Conservation (phyloP, 257 asterid genomes). For the Salvia hispanica region DNA sequence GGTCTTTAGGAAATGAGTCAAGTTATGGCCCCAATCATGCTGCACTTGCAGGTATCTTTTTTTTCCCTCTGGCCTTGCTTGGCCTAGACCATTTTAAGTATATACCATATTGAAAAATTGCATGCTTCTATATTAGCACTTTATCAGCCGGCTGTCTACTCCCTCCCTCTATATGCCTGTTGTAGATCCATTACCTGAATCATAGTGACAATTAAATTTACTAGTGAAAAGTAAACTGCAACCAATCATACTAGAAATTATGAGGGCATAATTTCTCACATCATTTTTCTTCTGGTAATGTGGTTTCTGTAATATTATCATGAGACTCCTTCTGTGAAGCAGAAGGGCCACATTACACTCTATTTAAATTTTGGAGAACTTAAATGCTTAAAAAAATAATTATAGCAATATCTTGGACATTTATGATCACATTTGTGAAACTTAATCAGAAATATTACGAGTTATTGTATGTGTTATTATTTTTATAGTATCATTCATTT, state of each 20-base stretch:
- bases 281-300: not conserved
- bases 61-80: slow-evolving; percentile 15
- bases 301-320: slow-evolving; percentile 4
- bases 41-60: slow-evolving; percentile 77
- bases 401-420: not conserved
- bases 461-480: not conserved
- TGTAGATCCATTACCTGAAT: not conserved
- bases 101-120: not conserved
- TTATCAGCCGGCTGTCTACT: not conserved
- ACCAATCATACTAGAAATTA: not conserved
- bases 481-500: slow-evolving; percentile 10
- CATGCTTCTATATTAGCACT: slow-evolving; percentile 10
- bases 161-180: not conserved
- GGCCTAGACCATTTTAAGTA: slow-evolving; percentile 1
- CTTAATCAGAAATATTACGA: slow-evolving; percentile 1
- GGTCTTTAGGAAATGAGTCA: slow-evolving; percentile 97
- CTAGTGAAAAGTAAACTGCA: not conserved
- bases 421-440: slow-evolving; percentile 6
- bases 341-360: slow-evolving; percentile 3
- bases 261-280: not conserved
- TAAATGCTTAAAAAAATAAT: not conserved
- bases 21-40: slow-evolving; percentile 95
- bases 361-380: slow-evolving; percentile 6
- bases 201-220: not conserved
- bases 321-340: slow-evolving; percentile 4